Evolutionary conservation across 345 rosid genomes (phyloP), one percentile per base, ranked within the genome.

Genomic region (Acer saccharum): DNA sequence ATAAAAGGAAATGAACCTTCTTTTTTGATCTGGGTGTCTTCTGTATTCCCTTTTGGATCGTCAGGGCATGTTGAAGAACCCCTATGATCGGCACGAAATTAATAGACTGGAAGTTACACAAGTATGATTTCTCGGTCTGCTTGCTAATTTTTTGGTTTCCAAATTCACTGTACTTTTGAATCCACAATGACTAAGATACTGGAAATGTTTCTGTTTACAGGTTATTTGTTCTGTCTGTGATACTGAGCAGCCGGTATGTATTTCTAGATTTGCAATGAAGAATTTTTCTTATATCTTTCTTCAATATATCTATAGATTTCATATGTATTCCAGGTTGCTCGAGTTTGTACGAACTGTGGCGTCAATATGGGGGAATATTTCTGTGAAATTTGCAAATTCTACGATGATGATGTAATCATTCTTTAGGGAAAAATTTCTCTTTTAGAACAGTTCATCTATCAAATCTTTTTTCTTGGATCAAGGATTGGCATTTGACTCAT

Each of bases 301-400:
- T 69, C 52, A 29, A 55, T 4, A 7, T 65, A 29, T 68, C 4
- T 17, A 61, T 46, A 55, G 48, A 20, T 57, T 74, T 35, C 23
- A 67, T 55, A 32, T 72, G 14, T 65, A 21, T 80, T 76, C 55
- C 84, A 93, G 99, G 92, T 79, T 79, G 88, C 84, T 77, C 90
- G 82, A 86, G 88, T 91, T 80, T 96, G 99, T 79, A 79, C 95
- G n/a, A 96, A 96, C 84, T 96, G 99, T 76, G 99, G 99, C n/a
- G 91, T 96, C 83, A 91, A 86, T 81, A 92, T 96, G 99, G 99
- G 98, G 81, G 98, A 91, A 78, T 96, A 92, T 79, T 94, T 91
- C 75, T 96, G 99, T 81, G 80, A 78, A n/a, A 84, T 90, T 66
- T 96, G 99, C 93, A 96, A 84, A 83, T 96, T 96, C 86, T 96